Conservation (phyloP, 2,329 filamentous ascomycete species). For the Neofusicoccum parvum region DNA sequence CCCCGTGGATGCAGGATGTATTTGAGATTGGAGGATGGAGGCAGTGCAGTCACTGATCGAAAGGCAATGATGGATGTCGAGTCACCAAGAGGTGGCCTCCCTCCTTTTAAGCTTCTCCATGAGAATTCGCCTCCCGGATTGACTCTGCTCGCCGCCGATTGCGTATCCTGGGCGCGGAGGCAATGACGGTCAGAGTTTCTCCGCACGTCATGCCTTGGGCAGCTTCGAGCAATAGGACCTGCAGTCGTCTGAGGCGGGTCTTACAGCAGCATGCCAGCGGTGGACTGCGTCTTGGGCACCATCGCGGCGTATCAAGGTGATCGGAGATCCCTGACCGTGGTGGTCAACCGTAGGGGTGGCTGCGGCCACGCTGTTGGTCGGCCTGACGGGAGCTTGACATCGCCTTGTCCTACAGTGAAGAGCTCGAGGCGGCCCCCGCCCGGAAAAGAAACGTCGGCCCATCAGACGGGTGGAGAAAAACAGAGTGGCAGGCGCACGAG, state of each 20-base stretch:
- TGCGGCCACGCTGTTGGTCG: slow-evolving; percentile 12
- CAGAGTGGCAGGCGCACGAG: slow-evolving; percentile 12
- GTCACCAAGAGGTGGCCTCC: background rate
- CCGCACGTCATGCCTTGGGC: slow-evolving; percentile 17
- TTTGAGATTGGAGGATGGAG: too few species aligned
- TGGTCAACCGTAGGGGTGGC: slow-evolving; percentile 4
- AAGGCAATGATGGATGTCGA: background rate
- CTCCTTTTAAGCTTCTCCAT: slow-evolving; percentile 16
- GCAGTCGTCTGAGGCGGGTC: slow-evolving; percentile 18
- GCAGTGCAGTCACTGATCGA: background rate
- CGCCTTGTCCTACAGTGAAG: slow-evolving; percentile 18
- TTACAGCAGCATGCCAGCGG: slow-evolving; percentile 19
- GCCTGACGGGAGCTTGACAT: slow-evolving; percentile 7
- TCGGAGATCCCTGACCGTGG: slow-evolving; percentile 19
- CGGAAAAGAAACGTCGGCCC: slow-evolving; percentile 6
- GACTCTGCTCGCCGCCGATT: background rate
- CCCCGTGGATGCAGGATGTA: background rate
- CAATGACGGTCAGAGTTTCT: background rate
- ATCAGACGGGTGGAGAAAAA: background rate
- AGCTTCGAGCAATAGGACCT: slow-evolving; percentile 15
- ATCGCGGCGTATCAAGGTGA: slow-evolving; percentile 17
- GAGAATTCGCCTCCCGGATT: background rate
- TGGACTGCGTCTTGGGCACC: slow-evolving; percentile 16
- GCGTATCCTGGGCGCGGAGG: background rate
- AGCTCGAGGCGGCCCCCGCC: background rate